phyloP scores from a whole-genome alignment of 1,284 basidiomycete species.

The Boletus albobrunnescens region DNA sequence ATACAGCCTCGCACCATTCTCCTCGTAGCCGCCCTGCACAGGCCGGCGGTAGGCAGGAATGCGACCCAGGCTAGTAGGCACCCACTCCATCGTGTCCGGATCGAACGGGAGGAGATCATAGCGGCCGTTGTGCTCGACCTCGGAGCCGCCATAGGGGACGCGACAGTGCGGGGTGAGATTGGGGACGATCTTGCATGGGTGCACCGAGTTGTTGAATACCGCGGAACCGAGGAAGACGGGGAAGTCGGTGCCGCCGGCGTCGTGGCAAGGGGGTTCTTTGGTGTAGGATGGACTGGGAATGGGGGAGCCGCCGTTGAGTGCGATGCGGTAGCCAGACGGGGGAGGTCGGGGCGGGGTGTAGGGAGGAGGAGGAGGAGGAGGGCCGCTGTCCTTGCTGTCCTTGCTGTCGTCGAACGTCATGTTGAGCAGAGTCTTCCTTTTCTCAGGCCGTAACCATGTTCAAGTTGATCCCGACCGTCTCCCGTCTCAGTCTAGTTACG shows the following conservation, averaged over 20 bases:
- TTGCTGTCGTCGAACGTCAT: conserved; percentile 11
- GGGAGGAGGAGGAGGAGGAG: conserved; percentile 16
- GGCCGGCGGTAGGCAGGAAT: conserved; percentile 53
- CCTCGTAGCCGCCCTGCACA: conserved; percentile 52
- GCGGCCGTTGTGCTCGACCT: conserved; percentile 56
- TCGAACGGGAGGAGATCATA: conserved; percentile 71
- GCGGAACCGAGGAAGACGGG: conserved; percentile 72
- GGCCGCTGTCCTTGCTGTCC: conserved; percentile 4
- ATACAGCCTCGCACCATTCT: conserved; percentile 44
- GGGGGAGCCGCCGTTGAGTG: conserved; percentile 42
- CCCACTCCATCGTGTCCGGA: conserved; percentile 65
- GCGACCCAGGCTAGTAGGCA: conserved; percentile 52
- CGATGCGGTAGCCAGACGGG: conserved; percentile 61
- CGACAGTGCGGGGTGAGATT: conserved; percentile 48
- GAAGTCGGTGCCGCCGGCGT: conserved; percentile 45
- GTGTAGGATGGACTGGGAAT: conserved; percentile 46
- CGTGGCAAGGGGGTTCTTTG: conserved; percentile 47
- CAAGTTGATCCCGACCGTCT: no score
- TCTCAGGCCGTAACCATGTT: no score
- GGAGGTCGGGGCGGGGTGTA: conserved; percentile 31
- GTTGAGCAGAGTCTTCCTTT: no score
- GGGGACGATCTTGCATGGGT: conserved; percentile 75
- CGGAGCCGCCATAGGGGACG: conserved; percentile 62
- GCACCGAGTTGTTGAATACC: conserved; percentile 59
- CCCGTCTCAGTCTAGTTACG: no score